A percentile compares a stretch with the other conserved stretches of the same genome.
Evolutionary conservation across 805 yeast species (phyloP).

Genomic region (Candida vartiovaarae): DNA sequence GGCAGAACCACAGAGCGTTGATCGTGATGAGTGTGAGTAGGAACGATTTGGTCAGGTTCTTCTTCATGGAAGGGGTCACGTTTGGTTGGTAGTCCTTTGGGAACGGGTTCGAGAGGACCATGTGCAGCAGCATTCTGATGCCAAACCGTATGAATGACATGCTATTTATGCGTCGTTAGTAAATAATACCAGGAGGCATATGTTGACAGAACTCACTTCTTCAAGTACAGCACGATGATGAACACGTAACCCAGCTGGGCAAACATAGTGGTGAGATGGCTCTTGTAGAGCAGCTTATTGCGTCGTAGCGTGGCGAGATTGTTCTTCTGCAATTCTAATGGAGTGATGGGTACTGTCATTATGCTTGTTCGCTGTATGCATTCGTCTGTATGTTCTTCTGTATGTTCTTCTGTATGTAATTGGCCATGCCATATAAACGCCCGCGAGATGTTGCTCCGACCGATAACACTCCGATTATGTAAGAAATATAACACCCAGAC

Average conservation of each 20-base stretch:
- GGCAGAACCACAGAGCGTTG: slow-evolving; percentile 24
- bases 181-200: background rate
- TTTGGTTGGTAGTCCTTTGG: slow-evolving; percentile 23
- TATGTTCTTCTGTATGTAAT: too few relatives aligned
- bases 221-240: slow-evolving; percentile 18
- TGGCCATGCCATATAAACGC: too few relatives aligned
- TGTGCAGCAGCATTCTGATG: slow-evolving; percentile 31
- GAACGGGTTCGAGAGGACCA: slow-evolving; percentile 35
- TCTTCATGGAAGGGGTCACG: slow-evolving; percentile 15
- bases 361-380: too few relatives aligned
- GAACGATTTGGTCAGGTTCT: slow-evolving; percentile 26
- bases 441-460: too few relatives aligned
- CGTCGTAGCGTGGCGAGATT: slow-evolving; percentile 14
- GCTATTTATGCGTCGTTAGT: slow-evolving; percentile 9
- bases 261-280: slow-evolving; percentile 9
- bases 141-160: slow-evolving; percentile 23
- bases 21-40: slow-evolving; percentile 20
- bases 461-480: too few relatives aligned
- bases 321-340: background rate
- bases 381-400: too few relatives aligned
- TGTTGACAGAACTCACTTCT: slow-evolving; percentile 14
- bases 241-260: slow-evolving; percentile 17
- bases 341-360: too few relatives aligned
- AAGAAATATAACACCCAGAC: too few relatives aligned
- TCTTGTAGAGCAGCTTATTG: slow-evolving; percentile 15